Conservation (phyloP, 768 basidiomycete species). For the Suillus variegatus region DNA sequence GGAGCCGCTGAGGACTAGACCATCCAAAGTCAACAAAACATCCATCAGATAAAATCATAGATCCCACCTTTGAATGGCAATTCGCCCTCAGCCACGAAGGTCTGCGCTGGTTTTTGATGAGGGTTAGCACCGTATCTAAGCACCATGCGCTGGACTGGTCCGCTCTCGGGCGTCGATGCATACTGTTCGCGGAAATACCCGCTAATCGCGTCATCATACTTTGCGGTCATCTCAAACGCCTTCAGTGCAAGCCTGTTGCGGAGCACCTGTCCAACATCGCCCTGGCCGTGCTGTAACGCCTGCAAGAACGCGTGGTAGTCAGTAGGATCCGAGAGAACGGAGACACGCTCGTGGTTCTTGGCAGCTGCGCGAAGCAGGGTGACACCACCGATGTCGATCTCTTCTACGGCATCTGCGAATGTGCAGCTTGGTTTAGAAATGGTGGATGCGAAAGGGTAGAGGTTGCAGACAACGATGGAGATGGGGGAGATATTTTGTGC, state of each 20-base stretch:
- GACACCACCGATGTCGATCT: slow-evolving; percentile 98
- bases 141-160: slow-evolving; percentile 77
- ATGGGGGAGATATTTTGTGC: slow-evolving; percentile 89
- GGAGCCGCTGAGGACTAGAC: slow-evolving; percentile 82
- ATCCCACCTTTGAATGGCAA: slow-evolving; percentile 88
- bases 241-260: slow-evolving; percentile 87
- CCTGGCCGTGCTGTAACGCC: slow-evolving; percentile 74
- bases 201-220: slow-evolving; percentile 94
- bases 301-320: slow-evolving; percentile 85
- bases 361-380: slow-evolving; percentile 97
- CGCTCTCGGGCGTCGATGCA: slow-evolving; percentile 80
- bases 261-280: slow-evolving; percentile 69
- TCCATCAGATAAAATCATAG: neutral
- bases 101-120: slow-evolving; percentile 98
- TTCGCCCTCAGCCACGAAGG: slow-evolving; percentile 84
- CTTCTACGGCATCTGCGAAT: slow-evolving; percentile 91
- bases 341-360: slow-evolving; percentile 95
- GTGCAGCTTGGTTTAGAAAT: slow-evolving; percentile 89
- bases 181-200: slow-evolving; percentile 97
- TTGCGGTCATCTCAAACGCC: slow-evolving; percentile 95
- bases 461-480: slow-evolving; percentile 97
- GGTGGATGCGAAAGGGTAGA: slow-evolving; percentile 95
- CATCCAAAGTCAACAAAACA: slow-evolving; percentile 8
- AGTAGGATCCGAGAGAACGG: slow-evolving; percentile 82
- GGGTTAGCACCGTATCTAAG: slow-evolving; percentile 97